Evolutionary conservation across 73 alveolate species (phyloP).

Genomic region (Paraurostyla sp.): DNA sequence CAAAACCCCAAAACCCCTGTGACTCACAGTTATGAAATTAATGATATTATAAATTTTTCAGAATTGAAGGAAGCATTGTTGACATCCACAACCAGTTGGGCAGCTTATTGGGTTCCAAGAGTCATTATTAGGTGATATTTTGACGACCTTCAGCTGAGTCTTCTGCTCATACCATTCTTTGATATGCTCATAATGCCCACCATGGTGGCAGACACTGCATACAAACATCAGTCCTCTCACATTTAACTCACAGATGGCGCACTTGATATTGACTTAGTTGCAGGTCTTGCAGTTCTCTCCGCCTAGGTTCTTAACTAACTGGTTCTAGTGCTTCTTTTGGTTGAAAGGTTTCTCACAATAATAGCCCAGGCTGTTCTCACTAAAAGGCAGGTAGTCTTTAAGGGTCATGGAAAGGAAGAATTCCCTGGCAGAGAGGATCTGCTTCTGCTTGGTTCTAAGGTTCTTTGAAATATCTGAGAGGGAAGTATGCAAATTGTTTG

Average conservation of each 20-base stretch:
- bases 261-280: neutral
- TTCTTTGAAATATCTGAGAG: neutral
- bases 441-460: neutral
- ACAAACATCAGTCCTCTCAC: slow-evolving; percentile 42
- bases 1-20: no score
- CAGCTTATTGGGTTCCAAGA: neutral
- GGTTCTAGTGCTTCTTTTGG: neutral
- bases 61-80: neutral
- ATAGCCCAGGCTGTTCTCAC: slow-evolving; percentile 28
- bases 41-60: no score
- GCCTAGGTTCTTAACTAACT: neutral
- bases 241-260: slow-evolving; percentile 55
- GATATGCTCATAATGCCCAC: slow-evolving; percentile 60
- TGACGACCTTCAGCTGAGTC: no score
- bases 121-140: neutral
- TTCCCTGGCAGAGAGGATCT: neutral
- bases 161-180: slow-evolving; percentile 39
- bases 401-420: neutral
- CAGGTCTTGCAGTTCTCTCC: neutral
- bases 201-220: slow-evolving; percentile 51
- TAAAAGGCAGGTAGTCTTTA: slow-evolving; percentile 29
- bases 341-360: neutral
- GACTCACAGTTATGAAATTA: no score
- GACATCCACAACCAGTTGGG: slow-evolving; percentile 56
- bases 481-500: no score